Conservation (phyloP, 441 rosid species). For the Geranium incanum region DNA sequence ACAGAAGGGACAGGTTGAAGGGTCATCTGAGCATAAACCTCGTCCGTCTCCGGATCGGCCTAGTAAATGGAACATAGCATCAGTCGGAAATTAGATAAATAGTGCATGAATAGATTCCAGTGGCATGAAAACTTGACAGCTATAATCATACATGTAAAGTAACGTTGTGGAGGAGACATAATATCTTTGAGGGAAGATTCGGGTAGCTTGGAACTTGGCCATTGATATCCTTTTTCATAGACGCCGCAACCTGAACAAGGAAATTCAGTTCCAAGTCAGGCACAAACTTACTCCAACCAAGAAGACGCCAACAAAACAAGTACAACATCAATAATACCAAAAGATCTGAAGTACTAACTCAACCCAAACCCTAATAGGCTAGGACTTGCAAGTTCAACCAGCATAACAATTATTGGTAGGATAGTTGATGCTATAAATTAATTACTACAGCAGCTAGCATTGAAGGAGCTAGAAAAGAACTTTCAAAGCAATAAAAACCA, state of each 20-base stretch:
- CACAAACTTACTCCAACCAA: slow-evolving; percentile 9
- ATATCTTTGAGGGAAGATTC: slow-evolving; percentile 72
- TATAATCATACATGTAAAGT: slow-evolving; percentile 58
- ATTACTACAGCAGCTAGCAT: not conserved
- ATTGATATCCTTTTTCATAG: slow-evolving; percentile 74
- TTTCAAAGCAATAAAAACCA: slow-evolving; percentile 1
- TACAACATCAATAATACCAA: not conserved
- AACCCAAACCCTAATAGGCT: not conserved
- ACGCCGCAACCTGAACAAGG: slow-evolving; percentile 69
- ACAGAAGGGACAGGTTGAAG: slow-evolving; percentile 82
- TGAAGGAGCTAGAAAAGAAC: not conserved
- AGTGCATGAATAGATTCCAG: not conserved
- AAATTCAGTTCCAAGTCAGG: slow-evolving; percentile 16
- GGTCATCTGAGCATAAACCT: slow-evolving; percentile 95
- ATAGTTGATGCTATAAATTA: not conserved
- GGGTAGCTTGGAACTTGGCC: slow-evolving; percentile 79
- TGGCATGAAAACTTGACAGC: not conserved
- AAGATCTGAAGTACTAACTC: not conserved
- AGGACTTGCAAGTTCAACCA: not conserved
- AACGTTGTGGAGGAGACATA: slow-evolving; percentile 76
- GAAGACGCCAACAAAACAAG: not conserved
- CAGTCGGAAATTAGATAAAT: not conserved
- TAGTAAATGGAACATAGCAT: slow-evolving; percentile 24
- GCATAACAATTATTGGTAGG: not conserved
- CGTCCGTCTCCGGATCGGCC: slow-evolving; percentile 97